Conservation (phyloP, 2,329 filamentous ascomycete species). For the Apiospora aurea region DNA sequence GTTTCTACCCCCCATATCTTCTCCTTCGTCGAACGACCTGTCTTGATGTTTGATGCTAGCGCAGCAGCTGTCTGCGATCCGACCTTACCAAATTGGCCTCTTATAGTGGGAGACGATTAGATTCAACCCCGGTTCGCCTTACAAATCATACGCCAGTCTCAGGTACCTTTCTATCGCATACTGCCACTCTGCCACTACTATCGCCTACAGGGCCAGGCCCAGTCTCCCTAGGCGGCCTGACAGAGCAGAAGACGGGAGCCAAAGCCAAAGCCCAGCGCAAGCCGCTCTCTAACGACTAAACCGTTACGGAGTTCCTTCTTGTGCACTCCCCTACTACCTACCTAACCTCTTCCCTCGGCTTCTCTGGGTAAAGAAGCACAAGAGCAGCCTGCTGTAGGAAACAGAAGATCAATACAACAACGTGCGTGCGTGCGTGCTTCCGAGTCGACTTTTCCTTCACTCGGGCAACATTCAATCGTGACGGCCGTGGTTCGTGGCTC, state of each 20-base stretch:
- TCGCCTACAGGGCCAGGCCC: conserved; percentile 15
- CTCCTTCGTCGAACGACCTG: conserved; percentile 7
- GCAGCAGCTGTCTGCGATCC: conserved; percentile 20
- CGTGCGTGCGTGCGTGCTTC: conserved; percentile 8
- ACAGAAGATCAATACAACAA: not conserved
- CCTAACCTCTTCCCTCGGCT: not conserved
- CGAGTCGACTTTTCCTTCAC: not conserved
- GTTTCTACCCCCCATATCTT: conserved; percentile 9
- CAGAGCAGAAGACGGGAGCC: conserved; percentile 17
- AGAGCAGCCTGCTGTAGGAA: not conserved
- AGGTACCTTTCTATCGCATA: conserved; percentile 18
- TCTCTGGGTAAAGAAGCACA: not conserved
- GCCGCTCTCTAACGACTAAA: conserved; percentile 19
- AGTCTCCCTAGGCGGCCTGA: conserved; percentile 15
- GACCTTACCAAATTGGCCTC: conserved; percentile 21
- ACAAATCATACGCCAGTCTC: conserved; percentile 20
- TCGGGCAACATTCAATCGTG: conserved; percentile 4
- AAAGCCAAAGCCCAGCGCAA: conserved; percentile 21
- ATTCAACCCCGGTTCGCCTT: conserved; percentile 8
- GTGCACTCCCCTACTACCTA: not conserved
- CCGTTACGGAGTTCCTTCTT: conserved; percentile 17
- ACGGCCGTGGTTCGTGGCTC: conserved; percentile 20
- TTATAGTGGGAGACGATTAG: conserved; percentile 17
- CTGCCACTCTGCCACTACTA: not conserved
- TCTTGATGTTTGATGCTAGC: conserved; percentile 17